Percentiles rank a stretch among this genome's conserved stretches.
Evolutionary conservation across 2,329 filamentous ascomycete species (phyloP).

Genomic region (Basipetospora chlamydospora): DNA sequence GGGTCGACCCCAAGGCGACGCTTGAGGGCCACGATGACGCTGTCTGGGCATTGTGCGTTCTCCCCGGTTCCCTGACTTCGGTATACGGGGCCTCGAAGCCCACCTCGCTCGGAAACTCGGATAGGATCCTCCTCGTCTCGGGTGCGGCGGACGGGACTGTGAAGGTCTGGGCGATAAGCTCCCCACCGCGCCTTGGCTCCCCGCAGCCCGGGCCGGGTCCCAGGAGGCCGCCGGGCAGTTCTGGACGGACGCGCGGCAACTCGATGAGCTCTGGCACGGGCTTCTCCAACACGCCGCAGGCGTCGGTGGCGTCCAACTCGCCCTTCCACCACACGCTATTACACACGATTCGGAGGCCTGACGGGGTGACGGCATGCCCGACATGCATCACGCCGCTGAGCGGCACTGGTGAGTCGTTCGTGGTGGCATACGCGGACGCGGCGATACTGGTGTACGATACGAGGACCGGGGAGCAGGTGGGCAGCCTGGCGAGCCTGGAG

Average conservation of each 20-base stretch:
- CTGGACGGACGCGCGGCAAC: slow-evolving; percentile 71
- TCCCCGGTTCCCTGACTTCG: slow-evolving; percentile 67
- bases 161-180: slow-evolving; percentile 86
- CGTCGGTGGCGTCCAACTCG: slow-evolving; percentile 69
- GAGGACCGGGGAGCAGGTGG: slow-evolving; percentile 77
- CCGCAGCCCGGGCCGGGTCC: slow-evolving; percentile 52
- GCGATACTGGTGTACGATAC: slow-evolving; percentile 88
- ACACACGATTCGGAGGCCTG: slow-evolving; percentile 64
- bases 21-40: slow-evolving; percentile 90
- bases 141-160: slow-evolving; percentile 84
- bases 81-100: slow-evolving; percentile 59
- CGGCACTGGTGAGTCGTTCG: slow-evolving; percentile 69
- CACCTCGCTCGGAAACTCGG: slow-evolving; percentile 61
- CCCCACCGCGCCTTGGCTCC: slow-evolving; percentile 72
- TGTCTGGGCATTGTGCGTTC: slow-evolving; percentile 90
- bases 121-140: slow-evolving; percentile 79
- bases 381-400: slow-evolving; percentile 91
- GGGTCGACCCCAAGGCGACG: slow-evolving; percentile 89
- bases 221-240: slow-evolving; percentile 40
- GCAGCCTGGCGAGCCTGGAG: slow-evolving; percentile 83
- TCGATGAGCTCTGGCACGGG: slow-evolving; percentile 90
- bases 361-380: slow-evolving; percentile 55
- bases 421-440: slow-evolving; percentile 84
- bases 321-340: slow-evolving; percentile 81
- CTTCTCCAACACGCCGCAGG: slow-evolving; percentile 80